Conservation (phyloP, 106 monocot species). For the Ottelia alismoides region DNA sequence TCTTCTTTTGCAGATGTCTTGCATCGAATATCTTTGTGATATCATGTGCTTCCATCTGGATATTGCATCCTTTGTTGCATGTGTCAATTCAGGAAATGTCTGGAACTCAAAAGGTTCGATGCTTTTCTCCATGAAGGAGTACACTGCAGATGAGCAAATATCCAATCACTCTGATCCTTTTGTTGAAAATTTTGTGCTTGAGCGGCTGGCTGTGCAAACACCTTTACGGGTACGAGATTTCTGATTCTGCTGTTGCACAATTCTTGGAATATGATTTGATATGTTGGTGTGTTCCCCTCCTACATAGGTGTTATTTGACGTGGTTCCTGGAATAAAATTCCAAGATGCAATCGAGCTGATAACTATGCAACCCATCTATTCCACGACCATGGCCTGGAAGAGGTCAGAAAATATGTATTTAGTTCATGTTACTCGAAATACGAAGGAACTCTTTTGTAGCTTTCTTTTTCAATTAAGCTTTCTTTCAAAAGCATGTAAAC, state of each 20-base stretch:
- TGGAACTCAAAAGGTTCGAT: constrained; percentile 64
- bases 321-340: constrained; percentile 82
- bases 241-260: no score
- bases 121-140: constrained; percentile 37
- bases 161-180: constrained; percentile 40
- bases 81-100: constrained; percentile 57
- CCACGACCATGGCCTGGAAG: constrained; percentile 52
- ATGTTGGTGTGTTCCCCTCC: constrained; percentile 1
- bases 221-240: constrained; percentile 49
- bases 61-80: constrained; percentile 79
- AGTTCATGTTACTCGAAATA: not conserved
- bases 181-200: constrained; percentile 93
- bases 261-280: no score
- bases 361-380: constrained; percentile 71
- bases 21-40: constrained; percentile 87
- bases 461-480: no score
- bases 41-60: constrained; percentile 87
- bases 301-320: constrained; percentile 71
- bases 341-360: constrained; percentile 81
- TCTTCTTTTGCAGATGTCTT: constrained; percentile 52
- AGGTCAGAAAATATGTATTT: constrained; percentile 26
- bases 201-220: constrained; percentile 63
- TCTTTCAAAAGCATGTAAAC: no score
- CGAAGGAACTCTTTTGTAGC: no score
- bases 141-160: constrained; percentile 17